Conservation (phyloP, 345 rosid species). For the Schrenkiella parvula region DNA sequence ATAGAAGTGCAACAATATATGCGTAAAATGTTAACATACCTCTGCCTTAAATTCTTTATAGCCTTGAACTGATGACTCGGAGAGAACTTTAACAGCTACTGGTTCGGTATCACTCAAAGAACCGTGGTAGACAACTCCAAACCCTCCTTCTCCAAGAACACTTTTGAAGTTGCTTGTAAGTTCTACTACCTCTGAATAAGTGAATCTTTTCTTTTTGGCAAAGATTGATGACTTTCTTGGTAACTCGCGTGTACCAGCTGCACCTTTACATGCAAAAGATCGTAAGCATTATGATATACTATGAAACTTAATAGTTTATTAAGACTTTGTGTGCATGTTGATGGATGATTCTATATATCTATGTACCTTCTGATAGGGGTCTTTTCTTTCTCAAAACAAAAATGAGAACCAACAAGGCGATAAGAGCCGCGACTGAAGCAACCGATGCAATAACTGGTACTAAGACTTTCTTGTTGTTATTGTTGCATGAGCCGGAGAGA, state of each 20-base stretch:
- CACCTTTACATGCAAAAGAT: not conserved
- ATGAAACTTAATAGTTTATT: not conserved
- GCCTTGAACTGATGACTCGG: slow-evolving; percentile 40
- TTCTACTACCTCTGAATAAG: slow-evolving; percentile 29
- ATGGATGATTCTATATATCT: not conserved
- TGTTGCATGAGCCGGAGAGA: slow-evolving; percentile 27
- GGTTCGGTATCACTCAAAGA: slow-evolving; percentile 23
- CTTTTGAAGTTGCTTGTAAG: slow-evolving; percentile 36
- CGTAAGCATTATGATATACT: not conserved
- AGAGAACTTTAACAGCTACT: slow-evolving; percentile 44
- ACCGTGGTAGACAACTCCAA: slow-evolving; percentile 41
- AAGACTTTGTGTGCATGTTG: not conserved
- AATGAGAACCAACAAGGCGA: slow-evolving; percentile 8
- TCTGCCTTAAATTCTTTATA: slow-evolving; percentile 41
- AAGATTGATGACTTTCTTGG: slow-evolving; percentile 13
- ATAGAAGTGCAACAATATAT: no score
- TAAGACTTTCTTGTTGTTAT: slow-evolving; percentile 2
- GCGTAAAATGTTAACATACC: not conserved
- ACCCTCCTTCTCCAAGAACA: slow-evolving; percentile 42
- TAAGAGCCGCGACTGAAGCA: not conserved
- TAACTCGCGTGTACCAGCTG: not conserved
- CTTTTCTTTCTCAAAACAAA: slow-evolving; percentile 14
- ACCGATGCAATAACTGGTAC: slow-evolving; percentile 29
- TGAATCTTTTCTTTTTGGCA: slow-evolving; percentile 29
- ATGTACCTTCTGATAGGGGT: not conserved